A percentile compares a stretch with the other conserved stretches of the same genome.
These are phyloP conservation scores for Solanum microdontum DNA, from an alignment of 257 asterid genomes.

Conservation along the genomic window DNA sequence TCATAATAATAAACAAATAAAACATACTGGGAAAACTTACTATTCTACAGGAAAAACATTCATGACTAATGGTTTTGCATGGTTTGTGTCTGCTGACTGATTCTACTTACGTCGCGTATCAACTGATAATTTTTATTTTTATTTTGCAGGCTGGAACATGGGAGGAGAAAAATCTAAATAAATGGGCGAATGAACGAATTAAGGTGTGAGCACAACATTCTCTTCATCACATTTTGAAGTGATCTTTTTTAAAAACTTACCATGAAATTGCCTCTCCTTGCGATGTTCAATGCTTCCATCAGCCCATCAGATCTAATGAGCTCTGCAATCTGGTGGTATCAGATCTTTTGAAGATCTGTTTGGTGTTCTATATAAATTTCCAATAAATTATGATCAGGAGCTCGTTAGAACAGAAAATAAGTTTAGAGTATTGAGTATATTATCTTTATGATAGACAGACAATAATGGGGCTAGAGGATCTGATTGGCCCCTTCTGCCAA, in stretches of 20 bases:
- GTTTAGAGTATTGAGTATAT: not conserved
- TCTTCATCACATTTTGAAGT: not conserved
- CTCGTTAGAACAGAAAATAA: not conserved
- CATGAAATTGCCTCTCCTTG: not conserved
- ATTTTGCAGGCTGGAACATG: slow-evolving; percentile 42
- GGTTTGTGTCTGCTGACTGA: not conserved
- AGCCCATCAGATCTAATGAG: not conserved
- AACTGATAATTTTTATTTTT: not conserved
- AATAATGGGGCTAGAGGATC: not conserved
- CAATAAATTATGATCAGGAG: not conserved
- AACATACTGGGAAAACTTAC: not conserved
- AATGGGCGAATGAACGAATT: slow-evolving; percentile 35
- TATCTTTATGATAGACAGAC: not conserved
- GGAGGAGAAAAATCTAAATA: slow-evolving; percentile 39
- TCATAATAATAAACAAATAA: not conserved
- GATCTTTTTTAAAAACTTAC: not conserved
- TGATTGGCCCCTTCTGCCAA: not conserved
- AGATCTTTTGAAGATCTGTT: not conserved
- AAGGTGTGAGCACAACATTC: slow-evolving; percentile 19
- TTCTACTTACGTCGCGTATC: not conserved
- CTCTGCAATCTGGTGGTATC: not conserved
- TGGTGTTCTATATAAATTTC: not conserved
- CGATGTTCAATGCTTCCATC: not conserved
- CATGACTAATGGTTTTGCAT: not conserved
- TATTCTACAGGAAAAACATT: not conserved